phyloP scores from a whole-genome alignment of 805 yeast genomes.

The Candida lessepsii region DNA sequence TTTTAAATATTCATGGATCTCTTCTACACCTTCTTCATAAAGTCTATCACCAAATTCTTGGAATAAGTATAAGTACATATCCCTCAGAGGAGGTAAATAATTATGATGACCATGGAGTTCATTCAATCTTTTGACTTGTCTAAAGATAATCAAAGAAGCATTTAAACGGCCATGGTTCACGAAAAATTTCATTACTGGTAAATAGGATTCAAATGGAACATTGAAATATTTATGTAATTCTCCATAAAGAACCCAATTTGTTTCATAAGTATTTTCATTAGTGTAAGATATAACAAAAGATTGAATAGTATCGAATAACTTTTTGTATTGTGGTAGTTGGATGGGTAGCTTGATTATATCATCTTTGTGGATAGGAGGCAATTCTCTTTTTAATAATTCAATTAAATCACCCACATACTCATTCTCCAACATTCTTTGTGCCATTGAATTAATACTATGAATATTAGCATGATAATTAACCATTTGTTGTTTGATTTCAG shows the following conservation, averaged over 20 bases:
- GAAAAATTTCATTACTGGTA: conserved; percentile 58
- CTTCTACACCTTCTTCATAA: conserved; percentile 65
- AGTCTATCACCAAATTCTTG: conserved; percentile 56
- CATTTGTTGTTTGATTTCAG: conserved; percentile 38
- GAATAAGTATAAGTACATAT: conserved; percentile 60
- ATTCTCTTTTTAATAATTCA: conserved; percentile 40
- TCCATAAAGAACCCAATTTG: conserved; percentile 61
- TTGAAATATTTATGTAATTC: conserved; percentile 53
- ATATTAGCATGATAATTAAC: conserved; percentile 24
- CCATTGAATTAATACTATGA: conserved; percentile 28
- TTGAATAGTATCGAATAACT: conserved; percentile 29
- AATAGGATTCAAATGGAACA: conserved; percentile 58
- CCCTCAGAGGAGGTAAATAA: conserved; percentile 35
- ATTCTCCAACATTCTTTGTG: conserved; percentile 28
- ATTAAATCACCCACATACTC: conserved; percentile 42
- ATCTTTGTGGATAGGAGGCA: conserved; percentile 35
- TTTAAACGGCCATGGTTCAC: conserved; percentile 55
- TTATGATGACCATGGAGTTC: conserved; percentile 45
- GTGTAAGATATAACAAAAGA: conserved; percentile 29
- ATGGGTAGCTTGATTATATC: conserved; percentile 27
- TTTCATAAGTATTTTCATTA: conserved; percentile 34
- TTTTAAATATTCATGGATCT: conserved; percentile 60
- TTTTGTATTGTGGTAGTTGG: conserved; percentile 24
- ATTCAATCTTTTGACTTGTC: conserved; percentile 55
- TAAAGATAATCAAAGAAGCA: conserved; percentile 60